A percentile compares a stretch with the other conserved stretches of the same genome.
These are phyloP conservation scores for Aquilaria yunnanensis DNA, from an alignment of 345 rosid species.

Conservation along the genomic window DNA sequence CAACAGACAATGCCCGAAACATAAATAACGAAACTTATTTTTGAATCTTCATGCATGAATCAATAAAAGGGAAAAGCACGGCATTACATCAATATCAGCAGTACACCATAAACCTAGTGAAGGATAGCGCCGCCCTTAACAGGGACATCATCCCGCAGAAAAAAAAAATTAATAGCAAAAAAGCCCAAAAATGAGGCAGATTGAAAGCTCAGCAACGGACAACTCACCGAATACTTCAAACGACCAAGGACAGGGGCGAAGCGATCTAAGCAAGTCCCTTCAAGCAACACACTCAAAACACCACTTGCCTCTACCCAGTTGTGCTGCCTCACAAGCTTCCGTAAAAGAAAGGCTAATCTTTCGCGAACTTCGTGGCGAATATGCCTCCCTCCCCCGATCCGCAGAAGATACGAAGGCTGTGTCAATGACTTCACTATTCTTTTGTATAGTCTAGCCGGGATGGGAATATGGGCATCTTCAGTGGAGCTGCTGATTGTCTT, in stretches of 20 bases:
- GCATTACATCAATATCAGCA: too few relatives aligned
- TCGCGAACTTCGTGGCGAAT: slow-evolving; percentile 37
- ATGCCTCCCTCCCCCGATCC: slow-evolving; percentile 17
- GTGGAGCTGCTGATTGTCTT: slow-evolving; percentile 5
- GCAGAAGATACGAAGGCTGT: slow-evolving; percentile 48
- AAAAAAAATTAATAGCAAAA: not conserved
- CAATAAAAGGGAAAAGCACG: too few relatives aligned
- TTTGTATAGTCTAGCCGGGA: slow-evolving; percentile 20
- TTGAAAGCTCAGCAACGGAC: not conserved
- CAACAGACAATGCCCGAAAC: too few relatives aligned
- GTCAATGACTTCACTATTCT: slow-evolving; percentile 29
- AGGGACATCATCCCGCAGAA: too few relatives aligned
- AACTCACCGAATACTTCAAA: slow-evolving; percentile 56
- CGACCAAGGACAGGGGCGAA: slow-evolving; percentile 36
- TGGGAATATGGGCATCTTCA: not conserved
- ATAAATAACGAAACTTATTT: too few relatives aligned
- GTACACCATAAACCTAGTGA: too few relatives aligned
- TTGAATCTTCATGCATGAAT: too few relatives aligned
- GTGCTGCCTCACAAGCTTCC: slow-evolving; percentile 40
- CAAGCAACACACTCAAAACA: slow-evolving; percentile 48
- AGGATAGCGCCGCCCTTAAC: too few relatives aligned
- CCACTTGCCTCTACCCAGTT: slow-evolving; percentile 69
- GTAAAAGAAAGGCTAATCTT: slow-evolving; percentile 31
- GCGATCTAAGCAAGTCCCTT: slow-evolving; percentile 42
- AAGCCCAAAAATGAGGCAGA: not conserved